These are phyloP conservation scores for Radiomyces spectabilis DNA, from an alignment of 192 early-diverging fungal species.

Conservation along the genomic window DNA sequence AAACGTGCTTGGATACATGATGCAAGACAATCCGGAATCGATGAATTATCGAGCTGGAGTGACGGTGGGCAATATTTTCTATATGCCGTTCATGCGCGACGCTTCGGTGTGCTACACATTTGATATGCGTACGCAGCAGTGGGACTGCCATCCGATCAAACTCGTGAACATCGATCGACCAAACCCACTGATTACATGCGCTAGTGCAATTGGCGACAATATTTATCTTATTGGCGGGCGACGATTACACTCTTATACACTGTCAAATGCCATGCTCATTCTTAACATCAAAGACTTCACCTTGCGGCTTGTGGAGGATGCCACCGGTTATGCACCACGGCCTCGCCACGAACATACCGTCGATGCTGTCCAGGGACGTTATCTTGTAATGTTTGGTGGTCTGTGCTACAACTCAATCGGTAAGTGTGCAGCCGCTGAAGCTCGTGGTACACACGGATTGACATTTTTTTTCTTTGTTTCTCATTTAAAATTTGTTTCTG, in stretches of 20 bases:
- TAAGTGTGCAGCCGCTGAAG: too few species aligned
- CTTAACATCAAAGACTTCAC: conserved; percentile 9
- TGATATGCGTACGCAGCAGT: conserved; percentile 14
- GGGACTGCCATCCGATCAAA: conserved; percentile 6
- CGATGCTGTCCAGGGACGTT: conserved; percentile 13
- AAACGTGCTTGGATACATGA: neutral
- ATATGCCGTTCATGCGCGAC: conserved; percentile 17
- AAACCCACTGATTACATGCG: conserved; percentile 14
- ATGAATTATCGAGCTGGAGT: conserved; percentile 14
- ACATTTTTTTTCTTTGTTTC: too few species aligned
- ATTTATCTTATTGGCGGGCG: conserved; percentile 23
- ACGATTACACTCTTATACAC: conserved; percentile 9
- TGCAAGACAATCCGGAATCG: neutral
- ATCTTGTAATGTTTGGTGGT: conserved; percentile 26
- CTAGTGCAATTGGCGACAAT: conserved; percentile 7
- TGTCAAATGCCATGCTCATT: conserved; percentile 13
- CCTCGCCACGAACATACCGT: conserved; percentile 26
- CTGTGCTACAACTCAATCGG: conserved; percentile 27
- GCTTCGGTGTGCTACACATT: conserved; percentile 13
- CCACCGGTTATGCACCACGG: conserved; percentile 14
- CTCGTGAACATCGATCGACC: neutral
- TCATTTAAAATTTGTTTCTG: neutral
- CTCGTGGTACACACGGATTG: too few species aligned
- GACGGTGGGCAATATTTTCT: conserved; percentile 8
- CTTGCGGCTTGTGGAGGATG: conserved; percentile 1